Base-by-base conservation (phyloP, 2,329 filamentous ascomycete species). In the Plenodomus tracheiphilus region DNA sequence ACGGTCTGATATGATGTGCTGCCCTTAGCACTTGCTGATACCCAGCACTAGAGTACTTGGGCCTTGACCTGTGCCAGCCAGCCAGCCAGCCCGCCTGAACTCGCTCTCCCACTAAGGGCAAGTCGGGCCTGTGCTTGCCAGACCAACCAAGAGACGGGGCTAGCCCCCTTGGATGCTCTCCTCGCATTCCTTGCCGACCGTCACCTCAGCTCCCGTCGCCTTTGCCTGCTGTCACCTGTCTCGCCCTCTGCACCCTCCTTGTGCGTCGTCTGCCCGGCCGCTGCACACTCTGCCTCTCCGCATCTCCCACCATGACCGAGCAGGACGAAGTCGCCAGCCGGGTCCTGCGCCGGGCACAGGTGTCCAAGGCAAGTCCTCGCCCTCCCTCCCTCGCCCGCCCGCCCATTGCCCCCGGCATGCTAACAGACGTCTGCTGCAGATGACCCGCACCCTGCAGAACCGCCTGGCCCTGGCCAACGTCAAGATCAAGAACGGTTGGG, bases 401-500 rank as follows among this genome's bases (percentile, higher is more conserved):
- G 46, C 50, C 57, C 55, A 51, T 54, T 52, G 47, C 36, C 49
- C 54, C 50, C 52, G 53, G 53, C 42, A 48, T 63, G 57, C 64
- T 70, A 59, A 69, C 56, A 37, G 8, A 19, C 47, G 46, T 48
- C 30, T 43, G 51, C 40, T 65, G 46, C 70, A 97, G 94, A 96
- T 99, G 79, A 94, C 92, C 64, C 83, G 93, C 71, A 89, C 88
- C 67, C 81, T 99, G 46, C 91, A 97, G 77, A 91, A 96, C 78
- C 90, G 93, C 56, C 85, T 99, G 51, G 93, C 94, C 50, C 85
- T 97, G 57, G 94, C 94, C 70, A 94, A 95, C 74, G 94, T 97
- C 82, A 97, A 97, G 78, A 91, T 94, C 61, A 91, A 95, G 75
- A 88, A 96, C 77, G 92, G 92, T 71, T 95, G 91, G 86, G 88